Conservation (phyloP, 306 rosid species). For the Malus orientalis region DNA sequence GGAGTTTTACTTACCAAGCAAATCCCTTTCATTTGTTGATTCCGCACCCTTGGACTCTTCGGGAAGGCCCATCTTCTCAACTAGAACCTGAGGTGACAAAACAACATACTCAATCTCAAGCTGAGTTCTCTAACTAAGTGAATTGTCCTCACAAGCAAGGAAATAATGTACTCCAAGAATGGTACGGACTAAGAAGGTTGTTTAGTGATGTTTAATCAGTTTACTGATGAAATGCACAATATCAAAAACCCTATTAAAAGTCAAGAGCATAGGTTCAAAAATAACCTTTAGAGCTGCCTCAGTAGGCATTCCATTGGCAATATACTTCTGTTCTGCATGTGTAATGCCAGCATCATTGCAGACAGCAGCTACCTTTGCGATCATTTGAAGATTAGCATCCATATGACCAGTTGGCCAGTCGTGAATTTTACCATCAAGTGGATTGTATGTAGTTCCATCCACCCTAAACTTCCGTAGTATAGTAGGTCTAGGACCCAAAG, state of each 20-base stretch:
- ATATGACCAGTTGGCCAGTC: slow-evolving; percentile 45
- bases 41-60: slow-evolving; percentile 26
- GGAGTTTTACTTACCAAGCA: slow-evolving; percentile 42
- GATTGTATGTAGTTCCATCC: slow-evolving; percentile 71
- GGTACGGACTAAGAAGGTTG: too few relatives aligned
- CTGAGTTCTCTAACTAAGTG: not conserved
- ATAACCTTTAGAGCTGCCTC: slow-evolving; percentile 70
- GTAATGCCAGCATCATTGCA: slow-evolving; percentile 64
- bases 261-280: not conserved
- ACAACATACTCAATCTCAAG: not conserved
- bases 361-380: slow-evolving; percentile 61
- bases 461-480: slow-evolving; percentile 47
- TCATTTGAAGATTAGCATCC: slow-evolving; percentile 66
- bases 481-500: slow-evolving; percentile 41
- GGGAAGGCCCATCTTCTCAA: slow-evolving; percentile 89
- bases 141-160: not conserved
- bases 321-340: slow-evolving; percentile 46
- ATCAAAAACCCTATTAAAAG: not conserved
- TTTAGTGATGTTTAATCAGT: not conserved
- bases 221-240: not conserved
- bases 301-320: slow-evolving; percentile 68
- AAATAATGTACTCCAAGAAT: not conserved
- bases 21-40: slow-evolving; percentile 21
- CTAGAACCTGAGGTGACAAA: slow-evolving; percentile 50
- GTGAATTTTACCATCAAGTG: slow-evolving; percentile 54